phyloP scores from a whole-genome alignment of 164 flowering plant species.

The Taxillus chinensis region DNA sequence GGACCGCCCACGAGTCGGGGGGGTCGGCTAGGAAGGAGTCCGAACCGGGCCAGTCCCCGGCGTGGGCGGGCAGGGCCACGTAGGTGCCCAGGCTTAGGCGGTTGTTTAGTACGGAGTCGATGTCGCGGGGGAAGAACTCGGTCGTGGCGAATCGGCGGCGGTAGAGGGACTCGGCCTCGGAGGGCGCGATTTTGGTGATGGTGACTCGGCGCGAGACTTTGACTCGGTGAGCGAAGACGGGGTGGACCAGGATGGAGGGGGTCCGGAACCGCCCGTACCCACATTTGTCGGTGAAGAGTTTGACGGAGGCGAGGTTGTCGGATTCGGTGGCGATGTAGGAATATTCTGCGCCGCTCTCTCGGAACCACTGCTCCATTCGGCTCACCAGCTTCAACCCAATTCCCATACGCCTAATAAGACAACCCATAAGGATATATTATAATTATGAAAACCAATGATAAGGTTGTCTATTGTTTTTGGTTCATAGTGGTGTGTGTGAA shows the following conservation, averaged over 20 bases:
- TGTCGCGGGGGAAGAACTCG: slow-evolving; percentile 95
- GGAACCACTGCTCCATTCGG: slow-evolving; percentile 69
- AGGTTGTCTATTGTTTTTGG: no score
- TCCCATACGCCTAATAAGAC: slow-evolving; percentile 63
- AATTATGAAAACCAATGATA: no score
- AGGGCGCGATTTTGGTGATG: slow-evolving; percentile 36
- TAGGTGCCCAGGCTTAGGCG: slow-evolving; percentile 73
- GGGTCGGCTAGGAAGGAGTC: slow-evolving; percentile 42
- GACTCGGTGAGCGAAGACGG: slow-evolving; percentile 77
- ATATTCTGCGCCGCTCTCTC: slow-evolving; percentile 76
- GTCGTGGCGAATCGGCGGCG: slow-evolving; percentile 64
- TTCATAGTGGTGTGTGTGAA: no score
- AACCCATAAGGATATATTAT: neutral
- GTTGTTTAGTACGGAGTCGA: slow-evolving; percentile 63
- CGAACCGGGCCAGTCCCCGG: slow-evolving; percentile 32
- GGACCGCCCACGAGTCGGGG: slow-evolving; percentile 84
- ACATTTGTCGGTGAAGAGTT: slow-evolving; percentile 68
- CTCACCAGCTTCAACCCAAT: slow-evolving; percentile 61
- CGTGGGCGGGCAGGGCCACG: slow-evolving; percentile 48
- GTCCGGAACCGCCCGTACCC: slow-evolving; percentile 85
- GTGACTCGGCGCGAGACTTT: slow-evolving; percentile 25
- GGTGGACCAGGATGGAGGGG: slow-evolving; percentile 77
- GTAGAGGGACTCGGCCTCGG: slow-evolving; percentile 75
- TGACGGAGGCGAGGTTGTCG: slow-evolving; percentile 73
- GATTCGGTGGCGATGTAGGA: slow-evolving; percentile 87